phyloP scores from a whole-genome alignment of 108 stramenopile species.

The Fragilariopsis cylindrus region DNA sequence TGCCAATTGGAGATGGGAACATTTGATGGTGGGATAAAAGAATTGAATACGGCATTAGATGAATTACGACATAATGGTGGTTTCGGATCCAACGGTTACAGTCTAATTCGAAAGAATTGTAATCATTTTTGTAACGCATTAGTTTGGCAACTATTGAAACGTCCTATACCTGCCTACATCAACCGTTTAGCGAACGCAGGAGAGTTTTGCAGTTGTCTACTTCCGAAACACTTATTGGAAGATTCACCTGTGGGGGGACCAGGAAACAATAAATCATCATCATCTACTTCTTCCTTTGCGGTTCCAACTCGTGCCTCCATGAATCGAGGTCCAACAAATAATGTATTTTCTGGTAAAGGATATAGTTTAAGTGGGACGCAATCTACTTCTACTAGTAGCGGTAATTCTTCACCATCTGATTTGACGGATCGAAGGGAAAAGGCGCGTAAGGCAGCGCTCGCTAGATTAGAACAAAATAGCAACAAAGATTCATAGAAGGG shows the following conservation, averaged over 20 bases:
- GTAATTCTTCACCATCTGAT: constrained; percentile 42
- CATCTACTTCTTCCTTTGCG: constrained; percentile 31
- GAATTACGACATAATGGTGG: constrained; percentile 49
- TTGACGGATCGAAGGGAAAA: constrained; percentile 82
- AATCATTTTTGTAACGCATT: constrained; percentile 94
- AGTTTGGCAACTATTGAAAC: constrained; percentile 59
- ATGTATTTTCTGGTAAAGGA: constrained; percentile 58
- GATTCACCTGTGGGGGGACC: constrained; percentile 77
- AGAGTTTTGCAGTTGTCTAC: constrained; percentile 74
- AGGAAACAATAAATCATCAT: constrained; percentile 22
- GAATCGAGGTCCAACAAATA: constrained; percentile 33
- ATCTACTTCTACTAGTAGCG: constrained; percentile 6
- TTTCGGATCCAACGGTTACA: constrained; percentile 79
- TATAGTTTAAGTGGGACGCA: constrained; percentile 35
- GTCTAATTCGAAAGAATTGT: constrained; percentile 82
- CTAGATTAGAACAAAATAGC: constrained; percentile 50
- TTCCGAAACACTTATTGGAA: constrained; percentile 77
- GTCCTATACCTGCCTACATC: constrained; percentile 76
- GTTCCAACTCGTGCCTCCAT: constrained; percentile 46
- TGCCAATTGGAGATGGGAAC: constrained; percentile 74
- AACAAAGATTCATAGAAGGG: constrained; percentile 2
- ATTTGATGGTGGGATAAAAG: constrained; percentile 72
- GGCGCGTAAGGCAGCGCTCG: constrained; percentile 79
- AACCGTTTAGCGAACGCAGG: constrained; percentile 87
- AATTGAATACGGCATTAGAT: constrained; percentile 68